Evolutionary conservation across 2,329 filamentous ascomycete genomes (phyloP), one percentile per base, ranked within the genome.

Genomic region (Plectosphaerella plurivora): DNA sequence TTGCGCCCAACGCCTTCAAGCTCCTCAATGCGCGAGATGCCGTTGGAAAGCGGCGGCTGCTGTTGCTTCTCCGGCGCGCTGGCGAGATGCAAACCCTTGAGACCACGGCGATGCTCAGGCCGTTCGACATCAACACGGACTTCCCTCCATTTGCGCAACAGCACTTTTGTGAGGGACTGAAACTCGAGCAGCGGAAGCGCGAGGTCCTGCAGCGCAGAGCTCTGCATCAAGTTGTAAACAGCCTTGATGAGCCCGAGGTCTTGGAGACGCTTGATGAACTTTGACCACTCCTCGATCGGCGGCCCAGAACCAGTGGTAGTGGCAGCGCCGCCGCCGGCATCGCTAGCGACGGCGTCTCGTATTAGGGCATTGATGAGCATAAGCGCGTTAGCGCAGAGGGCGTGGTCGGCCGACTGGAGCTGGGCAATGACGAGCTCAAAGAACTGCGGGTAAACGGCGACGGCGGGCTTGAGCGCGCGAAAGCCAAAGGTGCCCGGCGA

Each of bases 291-390:
- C 55, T 89, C 85, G 15, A 69, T 72, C 1, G 70, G 65, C 4
- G 66, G 68, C 46, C 57, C 59, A 11, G 63, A 62, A 56, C 68
- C 70, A 14, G 67, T 63, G 35, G 62, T 60, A 4, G 63, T 60
- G 14, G 54, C 56, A 8, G 58, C 53, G 45, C 61, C 55, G 54
- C 86, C 81, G 44, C 77, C 77, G 44, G 77, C 77, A 50, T 93
- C 89, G 62, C 82, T 86, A 25, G 88, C 88, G 49, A 97, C 85
- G 5, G 91, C 89, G 68, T 99, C 94, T 50, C 94, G 83, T 75
- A 97, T 96, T 46, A 99, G 77, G 1, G 93, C 91, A 67, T 99
- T 99, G 69, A 99, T 90, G 53, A 99, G 77, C 77, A 96, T 94
- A 51, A 99, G 78, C 1, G 94, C 90, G 72, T 97, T 97, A 58